Conservation (phyloP, 2,329 filamentous ascomycete species). For the Botryosphaeria dothidea region DNA sequence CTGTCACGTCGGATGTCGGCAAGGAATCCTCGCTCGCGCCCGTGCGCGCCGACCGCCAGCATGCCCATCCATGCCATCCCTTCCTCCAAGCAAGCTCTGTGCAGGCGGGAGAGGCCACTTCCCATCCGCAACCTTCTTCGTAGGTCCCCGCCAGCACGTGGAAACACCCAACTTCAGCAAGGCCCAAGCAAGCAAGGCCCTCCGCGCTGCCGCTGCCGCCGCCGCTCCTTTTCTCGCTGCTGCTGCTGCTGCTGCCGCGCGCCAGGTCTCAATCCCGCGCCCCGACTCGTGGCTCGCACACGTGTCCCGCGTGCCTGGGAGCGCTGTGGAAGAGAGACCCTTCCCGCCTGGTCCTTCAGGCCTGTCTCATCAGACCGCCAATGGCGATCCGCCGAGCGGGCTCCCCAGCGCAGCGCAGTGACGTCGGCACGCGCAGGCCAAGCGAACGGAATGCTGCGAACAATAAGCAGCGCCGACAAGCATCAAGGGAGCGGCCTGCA, state of each 20-base stretch:
- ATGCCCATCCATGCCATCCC: not conserved
- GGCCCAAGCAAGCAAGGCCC: not conserved
- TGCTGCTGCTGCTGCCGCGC: not conserved
- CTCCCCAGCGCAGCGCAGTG: not conserved
- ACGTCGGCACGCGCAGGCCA: slow-evolving; percentile 8
- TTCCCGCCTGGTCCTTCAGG: not conserved
- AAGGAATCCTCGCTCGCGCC: slow-evolving; percentile 10
- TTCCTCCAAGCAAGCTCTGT: not conserved
- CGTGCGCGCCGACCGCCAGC: not conserved
- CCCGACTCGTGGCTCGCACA: slow-evolving; percentile 7
- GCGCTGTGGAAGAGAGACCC: not conserved
- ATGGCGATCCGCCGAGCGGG: slow-evolving; percentile 13
- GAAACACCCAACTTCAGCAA: not conserved
- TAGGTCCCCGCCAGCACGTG: slow-evolving; percentile 2
- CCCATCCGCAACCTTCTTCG: slow-evolving; percentile 16
- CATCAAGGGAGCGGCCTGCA: slow-evolving; percentile 3
- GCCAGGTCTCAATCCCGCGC: not conserved
- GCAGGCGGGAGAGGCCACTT: slow-evolving; percentile 14
- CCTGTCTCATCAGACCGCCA: slow-evolving; percentile 17
- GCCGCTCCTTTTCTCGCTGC: not conserved
- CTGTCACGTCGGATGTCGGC: slow-evolving; percentile 15
- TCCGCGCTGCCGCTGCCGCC: not conserved
- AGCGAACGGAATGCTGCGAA: slow-evolving; percentile 12
- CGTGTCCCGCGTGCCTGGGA: slow-evolving; percentile 11
- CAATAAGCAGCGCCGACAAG: slow-evolving; percentile 10